A percentile compares a stretch with the other conserved stretches of the same genome.
Conservation (phyloP, 352 stramenopile genomes). For the Discostella stelligera region DNA sequence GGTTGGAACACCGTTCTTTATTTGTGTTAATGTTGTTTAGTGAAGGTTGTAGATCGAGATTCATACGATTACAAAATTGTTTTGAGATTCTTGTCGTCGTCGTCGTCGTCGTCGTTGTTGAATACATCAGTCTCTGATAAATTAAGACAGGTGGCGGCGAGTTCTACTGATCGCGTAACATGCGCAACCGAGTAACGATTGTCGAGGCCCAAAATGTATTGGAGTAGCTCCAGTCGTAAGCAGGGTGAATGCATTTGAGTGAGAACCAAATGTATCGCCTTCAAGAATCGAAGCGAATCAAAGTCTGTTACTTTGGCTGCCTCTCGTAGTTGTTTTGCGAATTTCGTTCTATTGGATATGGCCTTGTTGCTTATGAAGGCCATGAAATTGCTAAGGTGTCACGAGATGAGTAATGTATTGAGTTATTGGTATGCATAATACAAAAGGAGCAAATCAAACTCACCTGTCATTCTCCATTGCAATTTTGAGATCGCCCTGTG, state of each 20-base stretch:
- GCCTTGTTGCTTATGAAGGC: slow-evolving; percentile 83
- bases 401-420: neutral
- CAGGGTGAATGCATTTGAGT: slow-evolving; percentile 79
- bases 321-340: slow-evolving; percentile 71
- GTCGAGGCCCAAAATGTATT: slow-evolving; percentile 81
- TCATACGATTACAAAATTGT: neutral
- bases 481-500: slow-evolving; percentile 82
- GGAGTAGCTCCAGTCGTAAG: slow-evolving; percentile 79
- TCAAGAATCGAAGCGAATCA: slow-evolving; percentile 70
- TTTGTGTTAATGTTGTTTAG: too few relatives aligned
- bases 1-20: too few relatives aligned
- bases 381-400: slow-evolving; percentile 62
- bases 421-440: neutral
- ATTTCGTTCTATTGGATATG: slow-evolving; percentile 78
- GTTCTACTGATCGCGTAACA: slow-evolving; percentile 72
- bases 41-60: too few relatives aligned
- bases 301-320: slow-evolving; percentile 65
- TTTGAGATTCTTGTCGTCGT: slow-evolving; percentile 8
- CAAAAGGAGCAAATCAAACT: neutral
- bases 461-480: slow-evolving; percentile 62
- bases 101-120: slow-evolving; percentile 17
- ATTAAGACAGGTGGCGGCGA: slow-evolving; percentile 77
- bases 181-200: slow-evolving; percentile 82
- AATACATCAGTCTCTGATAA: slow-evolving; percentile 59
- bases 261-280: slow-evolving; percentile 66